These are phyloP conservation scores for Trametes gibbosa DNA, from an alignment of 768 basidiomycete genomes.

Conservation along the genomic window DNA sequence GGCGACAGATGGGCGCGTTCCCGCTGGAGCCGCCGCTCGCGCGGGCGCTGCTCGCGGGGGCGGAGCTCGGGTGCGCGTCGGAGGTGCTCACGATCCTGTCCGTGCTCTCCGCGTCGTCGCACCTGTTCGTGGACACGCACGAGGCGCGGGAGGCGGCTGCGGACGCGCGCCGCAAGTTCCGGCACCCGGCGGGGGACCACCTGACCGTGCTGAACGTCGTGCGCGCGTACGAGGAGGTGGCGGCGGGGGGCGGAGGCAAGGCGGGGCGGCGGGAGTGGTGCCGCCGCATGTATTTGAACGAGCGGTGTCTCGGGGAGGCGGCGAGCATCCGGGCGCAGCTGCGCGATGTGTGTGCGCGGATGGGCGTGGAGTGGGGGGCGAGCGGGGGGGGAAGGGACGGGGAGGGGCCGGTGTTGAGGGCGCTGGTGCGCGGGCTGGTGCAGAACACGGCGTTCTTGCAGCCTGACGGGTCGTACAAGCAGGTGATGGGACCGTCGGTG, in stretches of 20 bases:
- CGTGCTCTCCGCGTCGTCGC: conserved; percentile 75
- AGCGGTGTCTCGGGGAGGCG: conserved; percentile 77
- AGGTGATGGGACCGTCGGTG: conserved; percentile 68
- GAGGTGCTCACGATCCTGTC: conserved; percentile 87
- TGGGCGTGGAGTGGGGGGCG: conserved; percentile 55
- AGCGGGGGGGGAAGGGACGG: conserved; percentile 66
- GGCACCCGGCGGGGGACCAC: conserved; percentile 87
- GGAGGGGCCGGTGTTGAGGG: conserved; percentile 52
- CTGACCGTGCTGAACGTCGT: conserved; percentile 86
- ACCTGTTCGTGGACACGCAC: conserved; percentile 74
- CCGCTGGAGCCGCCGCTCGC: conserved; percentile 88
- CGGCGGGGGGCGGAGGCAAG: conserved; percentile 41
- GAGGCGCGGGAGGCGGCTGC: conserved; percentile 72
- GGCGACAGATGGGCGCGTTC: conserved; percentile 83
- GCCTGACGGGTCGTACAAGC: conserved; percentile 86
- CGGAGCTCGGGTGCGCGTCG: conserved; percentile 63
- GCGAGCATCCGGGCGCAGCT: conserved; percentile 80
- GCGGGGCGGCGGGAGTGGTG: conserved; percentile 72
- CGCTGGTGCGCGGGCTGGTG: conserved; percentile 73
- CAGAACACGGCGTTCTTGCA: conserved; percentile 83
- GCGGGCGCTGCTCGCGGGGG: conserved; percentile 76
- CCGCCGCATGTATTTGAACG: conserved; percentile 76
- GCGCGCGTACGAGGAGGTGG: conserved; percentile 74
- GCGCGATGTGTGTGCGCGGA: conserved; percentile 55
- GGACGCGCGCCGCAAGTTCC: conserved; percentile 74